Conservation (phyloP, 768 basidiomycete genomes). For the Cystofilobasidium bisporidii region DNA sequence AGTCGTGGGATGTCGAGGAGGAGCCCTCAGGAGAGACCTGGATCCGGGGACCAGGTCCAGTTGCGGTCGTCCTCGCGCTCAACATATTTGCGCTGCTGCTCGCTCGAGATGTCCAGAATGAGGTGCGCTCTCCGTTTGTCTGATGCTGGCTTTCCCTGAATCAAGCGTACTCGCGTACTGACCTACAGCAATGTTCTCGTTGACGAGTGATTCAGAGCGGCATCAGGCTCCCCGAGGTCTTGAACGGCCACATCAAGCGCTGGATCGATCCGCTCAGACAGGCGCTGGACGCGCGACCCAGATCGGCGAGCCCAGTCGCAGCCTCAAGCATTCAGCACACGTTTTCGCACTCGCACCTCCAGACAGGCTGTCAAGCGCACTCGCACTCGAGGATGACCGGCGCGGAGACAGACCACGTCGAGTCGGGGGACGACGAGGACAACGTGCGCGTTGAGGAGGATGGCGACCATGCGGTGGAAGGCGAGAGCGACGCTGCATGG, state of each 20-base stretch:
- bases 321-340: neutral
- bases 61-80: neutral
- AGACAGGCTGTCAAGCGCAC: neutral
- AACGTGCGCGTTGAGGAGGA: neutral
- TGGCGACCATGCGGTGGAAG: neutral
- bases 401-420: too few relatives aligned
- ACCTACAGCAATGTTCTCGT: too few relatives aligned
- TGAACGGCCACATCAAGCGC: neutral
- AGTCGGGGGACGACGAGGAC: neutral
- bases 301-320: too few relatives aligned
- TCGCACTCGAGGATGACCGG: neutral
- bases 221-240: neutral
- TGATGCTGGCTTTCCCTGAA: neutral
- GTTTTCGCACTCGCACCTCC: neutral
- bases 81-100: neutral
- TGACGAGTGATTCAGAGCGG: neutral
- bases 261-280: neutral
- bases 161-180: too few relatives aligned
- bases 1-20: neutral
- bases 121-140: constrained; percentile 1
- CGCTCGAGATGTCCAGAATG: neutral
- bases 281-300: neutral
- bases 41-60: neutral
- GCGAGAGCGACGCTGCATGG: neutral
- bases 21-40: neutral